Percentiles rank a stretch among this genome's conserved stretches.
These are phyloP conservation scores for Raddia distichophylla DNA, from an alignment of 176 grass and related monocot genomes.

Conservation along the genomic window DNA sequence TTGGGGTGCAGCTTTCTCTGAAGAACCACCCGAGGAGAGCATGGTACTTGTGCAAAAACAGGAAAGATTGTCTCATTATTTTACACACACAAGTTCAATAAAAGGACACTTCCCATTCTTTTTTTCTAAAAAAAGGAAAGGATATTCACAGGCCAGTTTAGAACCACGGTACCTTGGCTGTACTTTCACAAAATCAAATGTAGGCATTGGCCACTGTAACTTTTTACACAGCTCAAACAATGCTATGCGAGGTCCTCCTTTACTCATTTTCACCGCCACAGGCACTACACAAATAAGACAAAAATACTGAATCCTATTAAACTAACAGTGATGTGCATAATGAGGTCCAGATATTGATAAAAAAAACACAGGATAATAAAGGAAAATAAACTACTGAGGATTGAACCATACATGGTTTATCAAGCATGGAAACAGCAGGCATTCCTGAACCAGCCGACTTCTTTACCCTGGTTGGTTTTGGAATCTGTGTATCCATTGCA, in stretches of 20 bases:
- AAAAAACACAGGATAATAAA: not conserved
- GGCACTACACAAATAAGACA: slow-evolving; percentile 59
- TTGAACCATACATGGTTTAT: slow-evolving; percentile 50
- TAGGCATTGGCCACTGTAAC: slow-evolving; percentile 80
- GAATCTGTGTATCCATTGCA: slow-evolving; percentile 49
- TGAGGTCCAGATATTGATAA: not conserved
- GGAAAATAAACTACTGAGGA: slow-evolving; percentile 29
- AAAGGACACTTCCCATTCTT: not conserved
- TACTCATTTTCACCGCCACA: slow-evolving; percentile 67
- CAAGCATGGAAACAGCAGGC: slow-evolving; percentile 29
- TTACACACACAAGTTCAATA: not conserved
- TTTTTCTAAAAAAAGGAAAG: not conserved
- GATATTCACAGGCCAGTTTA: not conserved
- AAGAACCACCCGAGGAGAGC: slow-evolving; percentile 29
- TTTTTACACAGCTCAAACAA: slow-evolving; percentile 77
- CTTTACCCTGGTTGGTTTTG: slow-evolving; percentile 31
- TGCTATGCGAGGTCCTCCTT: slow-evolving; percentile 78
- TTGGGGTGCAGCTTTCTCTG: slow-evolving; percentile 33
- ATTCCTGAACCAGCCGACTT: slow-evolving; percentile 16
- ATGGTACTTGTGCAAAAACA: slow-evolving; percentile 10
- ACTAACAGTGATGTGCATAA: slow-evolving; percentile 22
- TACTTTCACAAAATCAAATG: slow-evolving; percentile 54
- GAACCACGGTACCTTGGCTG: slow-evolving; percentile 56
- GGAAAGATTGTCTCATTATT: slow-evolving; percentile 14
- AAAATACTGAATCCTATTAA: slow-evolving; percentile 19